Evolutionary conservation across 2,329 filamentous ascomycete species (phyloP), one percentile per base, ranked within the genome.

Genomic region (Talaromyces sp.): DNA sequence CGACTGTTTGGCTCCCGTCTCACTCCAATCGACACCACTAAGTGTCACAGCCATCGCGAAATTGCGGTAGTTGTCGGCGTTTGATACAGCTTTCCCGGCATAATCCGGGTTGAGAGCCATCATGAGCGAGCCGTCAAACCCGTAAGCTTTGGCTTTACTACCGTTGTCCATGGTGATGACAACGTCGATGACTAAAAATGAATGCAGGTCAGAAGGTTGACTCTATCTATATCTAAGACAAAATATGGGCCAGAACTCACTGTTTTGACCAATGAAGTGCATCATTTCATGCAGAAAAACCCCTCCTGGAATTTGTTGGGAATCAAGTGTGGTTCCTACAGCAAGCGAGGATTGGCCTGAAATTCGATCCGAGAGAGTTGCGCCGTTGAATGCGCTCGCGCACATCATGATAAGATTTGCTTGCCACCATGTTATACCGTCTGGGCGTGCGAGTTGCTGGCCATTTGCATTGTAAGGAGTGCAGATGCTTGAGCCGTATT

Each of bases 381-480:
- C n/a, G 17, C 50, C 50, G 27, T 54, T 54, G 27, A 54, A 54
- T 33, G 50, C 50, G 8, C 50, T 9, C 3, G 27, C 50, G 3
- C 50, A 54, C 27, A 54, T 54, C 50, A 54, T 54, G n/a, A 54
- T 54, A 54, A 54, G 50, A 7, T 19, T 54, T 31, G 50, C 50
- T 35, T 54, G 50, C 50, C 50, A 54, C 50, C 50, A 54, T n/a
- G 50, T 54, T 6, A 54, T 54, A 54, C 50, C 50, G 11, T 54
- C 50, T 3, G 50, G 50, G n/a, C 27, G 27, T 4, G 15, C n/a
- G 27, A 54, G 50, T 33, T 54, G 50, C 9, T 54, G 27, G 8
- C 50, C 50, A 1, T 54, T n/a, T 11, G 50, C 15, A 35, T 54
- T 54, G 50, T 54, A 54, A 11, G 50, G 50, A 4, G 50, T 54